Base-by-base conservation (phyloP, 1,139 yeast genomes). In the Nadsonia starkeyi-henricii region DNA sequence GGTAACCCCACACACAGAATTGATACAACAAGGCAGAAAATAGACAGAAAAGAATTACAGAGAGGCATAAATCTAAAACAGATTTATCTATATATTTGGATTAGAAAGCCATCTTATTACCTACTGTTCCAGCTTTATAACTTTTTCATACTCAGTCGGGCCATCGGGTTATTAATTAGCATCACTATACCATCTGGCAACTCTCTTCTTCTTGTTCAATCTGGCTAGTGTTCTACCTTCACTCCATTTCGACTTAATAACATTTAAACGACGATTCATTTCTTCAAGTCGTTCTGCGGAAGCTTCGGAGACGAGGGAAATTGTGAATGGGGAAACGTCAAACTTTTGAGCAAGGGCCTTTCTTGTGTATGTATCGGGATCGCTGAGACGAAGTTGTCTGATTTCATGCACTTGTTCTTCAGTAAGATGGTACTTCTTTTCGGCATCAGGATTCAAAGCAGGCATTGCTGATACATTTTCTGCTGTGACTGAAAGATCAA, bases 331-430 rank as follows among this genome's bases (percentile, higher is more conserved):
- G 5, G 80, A 70, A 44, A 80, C 78, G 20, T 68, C 68, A 60
- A 75, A 89, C 63, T 81, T 73, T 52, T 73, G 70, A 30, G 88
- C 86, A 52, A 89, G 71, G 28, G 74, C 77, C 51, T 76, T 73
- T 56, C 88, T 74, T 18, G 91, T 78, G 79, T 86, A 79, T 50
- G 64, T 67, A 37, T 63, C 67, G 0, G 91, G 91, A 54, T 86
- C 80, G 45, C 71, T 64, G 19, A 62, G 56, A 64, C 96, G 77
- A 58, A 85, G 69, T 44, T 67, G 58, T 55, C 73, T 75, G 52
- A 89, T 81, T 63, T 85, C 79, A 39, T 61, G 62, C 21, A 83
- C 79, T 15, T 80, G 78, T 28, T 72, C 77, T 13, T 79, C 77
- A 1, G 79, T 75, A 53, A 86, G 68, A 49, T 77, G 74, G 61